These are phyloP conservation scores for Candida krabiensis DNA, from an alignment of 805 yeast species.

Conservation along the genomic window DNA sequence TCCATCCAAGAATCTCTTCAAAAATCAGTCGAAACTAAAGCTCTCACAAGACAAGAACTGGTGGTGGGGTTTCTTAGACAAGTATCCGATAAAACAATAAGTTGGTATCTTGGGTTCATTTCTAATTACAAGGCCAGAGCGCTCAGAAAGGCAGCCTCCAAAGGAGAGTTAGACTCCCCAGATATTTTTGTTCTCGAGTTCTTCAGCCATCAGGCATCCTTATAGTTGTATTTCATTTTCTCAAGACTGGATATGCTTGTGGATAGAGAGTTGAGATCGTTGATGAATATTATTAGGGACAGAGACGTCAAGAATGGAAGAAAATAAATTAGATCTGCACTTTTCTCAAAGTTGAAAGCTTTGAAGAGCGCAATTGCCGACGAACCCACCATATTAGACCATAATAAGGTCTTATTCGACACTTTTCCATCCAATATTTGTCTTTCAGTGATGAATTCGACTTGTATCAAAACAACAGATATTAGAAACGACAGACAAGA, in stretches of 20 bases:
- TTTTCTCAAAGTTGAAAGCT: slow-evolving; percentile 3
- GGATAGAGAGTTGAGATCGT: slow-evolving; percentile 20
- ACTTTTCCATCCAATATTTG: slow-evolving; percentile 5
- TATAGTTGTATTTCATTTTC: slow-evolving; percentile 28
- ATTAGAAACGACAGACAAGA: slow-evolving; percentile 24
- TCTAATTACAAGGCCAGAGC: slow-evolving; percentile 3
- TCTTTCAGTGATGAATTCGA: slow-evolving; percentile 13
- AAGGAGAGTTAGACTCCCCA: slow-evolving; percentile 3
- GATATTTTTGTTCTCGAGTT: slow-evolving; percentile 17
- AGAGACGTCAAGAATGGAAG: slow-evolving; percentile 27
- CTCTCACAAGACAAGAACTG: slow-evolving; percentile 21
- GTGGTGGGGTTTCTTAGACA: slow-evolving; percentile 27
- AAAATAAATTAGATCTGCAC: slow-evolving; percentile 24
- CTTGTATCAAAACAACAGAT: slow-evolving; percentile 21
- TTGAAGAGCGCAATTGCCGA: slow-evolving; percentile 10
- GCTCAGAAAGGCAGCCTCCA: slow-evolving; percentile 4
- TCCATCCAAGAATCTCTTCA: slow-evolving; percentile 19
- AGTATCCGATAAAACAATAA: slow-evolving; percentile 11
- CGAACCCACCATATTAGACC: slow-evolving; percentile 7
- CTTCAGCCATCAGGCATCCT: slow-evolving; percentile 29
- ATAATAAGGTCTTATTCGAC: slow-evolving; percentile 2
- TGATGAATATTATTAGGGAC: slow-evolving; percentile 17
- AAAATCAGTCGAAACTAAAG: slow-evolving; percentile 16
- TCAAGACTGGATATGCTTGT: slow-evolving; percentile 22
- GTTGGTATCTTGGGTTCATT: slow-evolving; percentile 8